Base-by-base conservation (phyloP, 2,329 filamentous ascomycete species). In the Thielaviopsis punctulata region DNA sequence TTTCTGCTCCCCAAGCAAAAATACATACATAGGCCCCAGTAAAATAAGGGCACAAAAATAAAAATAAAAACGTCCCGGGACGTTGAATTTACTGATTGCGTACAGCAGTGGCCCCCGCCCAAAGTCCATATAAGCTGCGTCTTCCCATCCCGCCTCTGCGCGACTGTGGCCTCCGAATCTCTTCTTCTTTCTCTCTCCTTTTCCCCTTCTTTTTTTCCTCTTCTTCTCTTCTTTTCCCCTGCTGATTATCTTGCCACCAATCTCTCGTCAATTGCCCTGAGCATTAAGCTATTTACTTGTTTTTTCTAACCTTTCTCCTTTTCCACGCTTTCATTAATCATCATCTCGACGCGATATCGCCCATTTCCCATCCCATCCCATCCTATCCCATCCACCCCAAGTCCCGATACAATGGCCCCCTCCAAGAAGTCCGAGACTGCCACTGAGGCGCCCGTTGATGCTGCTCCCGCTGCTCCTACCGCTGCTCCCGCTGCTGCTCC, bases 71-170 rank as follows among this genome's bases (percentile, higher is more conserved):
- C n/a, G n/a, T n/a, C n/a, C n/a, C n/a, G n/a, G n/a, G n/a, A n/a
- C n/a, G n/a, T n/a, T 36, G 8, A 23, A 24, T 44, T 51, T 51
- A 52, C 49, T 55, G 53, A 55, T 55, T 55, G 50, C 76, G 73
- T 68, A 70, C 67, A 64, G 62, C 62, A 64, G 68, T 66, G 67
- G 69, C 65, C 67, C 67, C 68, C 69, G 69, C 72, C 73, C 71
- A 68, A 67, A 69, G 71, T 62, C 62, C 63, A 78, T 79, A 79
- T 77, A 78, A 79, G 76, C 54, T 64, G 64, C 69, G 30, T 33
- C 69, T 68, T 36, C 49, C 66, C 70, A 68, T 62, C 73, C 72
- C 72, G 70, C 71, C 70, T 73, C 68, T 68, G 39, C 46, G 51
- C 68, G 64, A 63, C 63, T 65, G 65, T 63, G 62, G 63, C 62